A percentile compares a stretch with the other conserved stretches of the same genome.
Conservation (phyloP, 139 green algal genomes). For the Coelastrella sp. region DNA sequence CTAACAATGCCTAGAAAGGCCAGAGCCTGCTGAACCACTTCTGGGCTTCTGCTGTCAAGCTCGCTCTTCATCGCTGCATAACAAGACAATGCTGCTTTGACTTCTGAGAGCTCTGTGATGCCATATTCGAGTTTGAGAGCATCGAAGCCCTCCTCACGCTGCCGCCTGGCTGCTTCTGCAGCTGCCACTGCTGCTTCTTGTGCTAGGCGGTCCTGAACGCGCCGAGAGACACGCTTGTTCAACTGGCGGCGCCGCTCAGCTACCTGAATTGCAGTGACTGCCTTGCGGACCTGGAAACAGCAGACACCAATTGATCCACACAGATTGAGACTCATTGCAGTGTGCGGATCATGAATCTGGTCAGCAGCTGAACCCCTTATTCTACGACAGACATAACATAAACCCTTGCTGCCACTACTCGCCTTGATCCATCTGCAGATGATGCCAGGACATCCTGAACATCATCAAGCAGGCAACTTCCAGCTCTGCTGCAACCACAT, state of each 20-base stretch:
- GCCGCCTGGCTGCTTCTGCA: conserved; percentile 46
- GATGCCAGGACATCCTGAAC: no score
- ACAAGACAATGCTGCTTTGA: conserved; percentile 60
- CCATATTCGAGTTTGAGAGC: conserved; percentile 55
- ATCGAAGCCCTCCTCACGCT: conserved; percentile 55
- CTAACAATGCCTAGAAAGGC: not conserved
- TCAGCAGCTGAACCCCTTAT: no score
- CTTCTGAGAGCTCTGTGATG: conserved; percentile 58
- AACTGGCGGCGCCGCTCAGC: conserved; percentile 59
- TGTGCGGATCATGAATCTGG: no score
- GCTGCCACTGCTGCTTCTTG: conserved; percentile 47
- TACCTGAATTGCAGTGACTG: conserved; percentile 65
- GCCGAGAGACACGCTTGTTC: conserved; percentile 45
- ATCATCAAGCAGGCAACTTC: no score
- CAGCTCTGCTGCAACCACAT: no score
- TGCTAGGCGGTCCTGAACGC: conserved; percentile 44
- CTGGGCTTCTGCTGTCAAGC: conserved; percentile 11
- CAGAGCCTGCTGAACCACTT: conserved; percentile 29
- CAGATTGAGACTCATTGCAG: no score
- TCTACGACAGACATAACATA: no score
- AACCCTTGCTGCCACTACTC: no score
- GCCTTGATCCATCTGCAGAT: no score
- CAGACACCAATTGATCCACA: no score
- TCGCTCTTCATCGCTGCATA: conserved; percentile 27
- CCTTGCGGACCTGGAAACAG: conserved; percentile 14